Percentiles rank a stretch among this genome's conserved stretches.
Evolutionary conservation across 306 rosid species (phyloP).

Genomic region (Carpinus viminea): DNA sequence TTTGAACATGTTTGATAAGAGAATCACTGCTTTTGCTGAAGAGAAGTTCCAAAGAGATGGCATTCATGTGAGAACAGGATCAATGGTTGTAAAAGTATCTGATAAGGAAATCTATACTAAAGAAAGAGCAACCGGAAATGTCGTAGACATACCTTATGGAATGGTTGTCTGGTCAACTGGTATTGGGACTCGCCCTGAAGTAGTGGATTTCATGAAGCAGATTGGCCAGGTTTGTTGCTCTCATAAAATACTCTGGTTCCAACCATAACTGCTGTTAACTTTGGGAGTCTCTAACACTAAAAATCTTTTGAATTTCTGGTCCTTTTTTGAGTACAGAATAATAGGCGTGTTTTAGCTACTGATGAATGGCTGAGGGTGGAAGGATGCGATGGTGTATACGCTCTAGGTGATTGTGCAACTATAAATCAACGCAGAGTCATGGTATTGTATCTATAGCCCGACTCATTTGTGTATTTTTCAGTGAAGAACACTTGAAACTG

Average conservation of each 20-base stretch:
- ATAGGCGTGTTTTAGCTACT: conserved; percentile 84
- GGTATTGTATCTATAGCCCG: conserved; percentile 40
- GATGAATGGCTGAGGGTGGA: conserved; percentile 99
- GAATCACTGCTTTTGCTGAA: conserved; percentile 91
- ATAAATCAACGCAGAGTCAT: conserved; percentile 95
- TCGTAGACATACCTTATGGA: conserved; percentile 75
- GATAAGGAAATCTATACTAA: conserved; percentile 78
- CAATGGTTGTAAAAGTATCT: conserved; percentile 85
- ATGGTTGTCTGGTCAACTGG: conserved; percentile 99
- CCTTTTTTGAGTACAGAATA: conserved; percentile 51
- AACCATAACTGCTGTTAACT: background rate
- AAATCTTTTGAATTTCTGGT: conserved; percentile 1
- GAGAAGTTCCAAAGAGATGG: conserved; percentile 81
- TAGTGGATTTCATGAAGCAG: conserved; percentile 76
- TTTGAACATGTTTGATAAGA: conserved; percentile 91
- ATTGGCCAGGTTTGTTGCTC: conserved; percentile 80
- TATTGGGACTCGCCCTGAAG: conserved; percentile 82
- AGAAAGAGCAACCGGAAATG: conserved; percentile 69
- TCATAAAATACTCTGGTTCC: conserved; percentile 14
- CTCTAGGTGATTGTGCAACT: conserved; percentile 96
- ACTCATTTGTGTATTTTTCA: background rate
- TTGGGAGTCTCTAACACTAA: background rate
- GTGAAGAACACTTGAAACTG: background rate
- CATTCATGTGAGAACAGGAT: conserved; percentile 87
- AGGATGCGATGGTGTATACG: conserved; percentile 73